A percentile compares a stretch with the other conserved stretches of the same genome.
Conservation (phyloP, 2,329 filamentous ascomycete species). For the Venturia oleaginea region DNA sequence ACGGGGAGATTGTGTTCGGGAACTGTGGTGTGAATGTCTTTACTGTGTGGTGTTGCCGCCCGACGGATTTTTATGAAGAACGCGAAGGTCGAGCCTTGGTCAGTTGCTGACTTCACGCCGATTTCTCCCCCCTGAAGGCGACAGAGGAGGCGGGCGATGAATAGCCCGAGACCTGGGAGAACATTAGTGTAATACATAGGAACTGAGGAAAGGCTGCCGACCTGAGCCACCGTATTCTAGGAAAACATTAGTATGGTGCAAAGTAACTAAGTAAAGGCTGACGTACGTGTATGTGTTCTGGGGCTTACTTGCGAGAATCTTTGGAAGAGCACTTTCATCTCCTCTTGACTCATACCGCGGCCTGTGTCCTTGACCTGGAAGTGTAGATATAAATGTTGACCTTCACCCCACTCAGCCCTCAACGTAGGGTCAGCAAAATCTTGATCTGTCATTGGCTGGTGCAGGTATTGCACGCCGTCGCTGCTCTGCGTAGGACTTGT, state of each 20-base stretch:
- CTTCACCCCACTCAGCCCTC: conserved; percentile 48
- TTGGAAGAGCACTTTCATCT: conserved; percentile 51
- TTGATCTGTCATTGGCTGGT: conserved; percentile 17
- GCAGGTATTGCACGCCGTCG: conserved; percentile 7
- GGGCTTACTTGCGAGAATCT: conserved; percentile 60
- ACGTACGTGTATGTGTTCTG: conserved; percentile 42
- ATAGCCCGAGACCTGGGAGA: conserved; percentile 54
- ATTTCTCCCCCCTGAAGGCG: conserved; percentile 64
- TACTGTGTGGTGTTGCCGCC: not conserved
- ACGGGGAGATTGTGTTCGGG: not conserved
- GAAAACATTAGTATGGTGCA: not conserved
- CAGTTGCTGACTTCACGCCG: conserved; percentile 50
- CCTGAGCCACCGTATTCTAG: conserved; percentile 56
- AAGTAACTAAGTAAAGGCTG: not conserved
- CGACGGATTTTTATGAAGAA: conserved; percentile 52
- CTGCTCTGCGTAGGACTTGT: conserved; percentile 29
- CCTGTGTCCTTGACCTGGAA: conserved; percentile 60
- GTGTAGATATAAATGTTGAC: conserved; percentile 45
- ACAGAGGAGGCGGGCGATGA: conserved; percentile 57
- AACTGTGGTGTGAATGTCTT: not conserved
- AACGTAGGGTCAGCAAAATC: conserved; percentile 42
- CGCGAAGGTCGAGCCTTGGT: conserved; percentile 54
- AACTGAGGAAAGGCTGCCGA: not conserved
- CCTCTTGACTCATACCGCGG: conserved; percentile 51
- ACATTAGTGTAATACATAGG: not conserved